phyloP scores from a whole-genome alignment of 352 stramenopile species.

The Globisporangium orthogonon region DNA sequence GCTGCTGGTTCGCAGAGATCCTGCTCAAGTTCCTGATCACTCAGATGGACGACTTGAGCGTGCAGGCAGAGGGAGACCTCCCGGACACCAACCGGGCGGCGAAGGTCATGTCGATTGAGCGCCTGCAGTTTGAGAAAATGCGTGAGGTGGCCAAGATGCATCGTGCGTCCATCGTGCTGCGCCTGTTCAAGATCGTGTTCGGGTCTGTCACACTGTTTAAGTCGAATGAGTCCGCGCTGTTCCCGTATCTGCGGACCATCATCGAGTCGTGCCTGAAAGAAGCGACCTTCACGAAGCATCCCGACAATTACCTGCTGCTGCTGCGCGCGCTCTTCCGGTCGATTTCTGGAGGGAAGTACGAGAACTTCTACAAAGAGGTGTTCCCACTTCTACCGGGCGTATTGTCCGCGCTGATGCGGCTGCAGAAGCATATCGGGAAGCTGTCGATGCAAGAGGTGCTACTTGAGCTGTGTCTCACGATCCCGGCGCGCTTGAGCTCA shows the following conservation, averaged over 20 bases:
- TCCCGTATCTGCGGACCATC: constrained; percentile 91
- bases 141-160: constrained; percentile 60
- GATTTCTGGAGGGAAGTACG: constrained; percentile 97
- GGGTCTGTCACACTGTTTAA: constrained; percentile 94
- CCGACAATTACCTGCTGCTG: constrained; percentile 94
- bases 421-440: constrained; percentile 89
- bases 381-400: constrained; percentile 91
- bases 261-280: constrained; percentile 90
- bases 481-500: constrained; percentile 93
- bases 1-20: constrained; percentile 93
- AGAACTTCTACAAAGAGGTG: constrained; percentile 97
- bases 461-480: constrained; percentile 95
- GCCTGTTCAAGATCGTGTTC: constrained; percentile 95
- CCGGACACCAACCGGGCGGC: constrained; percentile 70
- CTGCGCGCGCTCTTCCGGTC: constrained; percentile 93
- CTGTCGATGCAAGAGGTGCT: constrained; percentile 87
- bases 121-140: constrained; percentile 77
- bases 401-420: constrained; percentile 90
- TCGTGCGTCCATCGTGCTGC: constrained; percentile 84
- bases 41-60: constrained; percentile 90
- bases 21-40: constrained; percentile 93
- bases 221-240: constrained; percentile 93
- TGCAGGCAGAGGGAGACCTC: constrained; percentile 69
- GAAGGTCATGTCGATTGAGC: constrained; percentile 72
- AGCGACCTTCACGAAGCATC: constrained; percentile 86